Conservation (phyloP, 192 early-diverging fungal genomes). For the Coemansia sp. region DNA sequence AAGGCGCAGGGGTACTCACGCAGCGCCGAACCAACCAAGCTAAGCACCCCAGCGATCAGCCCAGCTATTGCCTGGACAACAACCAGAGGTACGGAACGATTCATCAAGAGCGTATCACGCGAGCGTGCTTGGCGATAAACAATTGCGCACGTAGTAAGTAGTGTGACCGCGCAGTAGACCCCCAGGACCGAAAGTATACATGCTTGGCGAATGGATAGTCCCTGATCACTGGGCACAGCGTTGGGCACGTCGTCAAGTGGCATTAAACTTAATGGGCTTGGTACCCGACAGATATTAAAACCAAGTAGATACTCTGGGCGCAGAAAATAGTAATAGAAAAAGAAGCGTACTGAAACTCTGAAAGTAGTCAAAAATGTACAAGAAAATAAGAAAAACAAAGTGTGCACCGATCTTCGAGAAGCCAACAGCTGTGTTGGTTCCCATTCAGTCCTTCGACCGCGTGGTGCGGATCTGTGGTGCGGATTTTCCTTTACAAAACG, state of each 20-base stretch:
- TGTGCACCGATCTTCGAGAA: background rate
- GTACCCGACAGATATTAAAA: background rate
- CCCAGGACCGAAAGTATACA: conserved; percentile 17
- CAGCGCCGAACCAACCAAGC: conserved; percentile 26
- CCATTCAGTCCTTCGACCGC: conserved; percentile 1
- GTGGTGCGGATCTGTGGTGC: background rate
- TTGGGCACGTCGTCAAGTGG: background rate
- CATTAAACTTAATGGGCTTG: background rate
- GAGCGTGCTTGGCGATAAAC: conserved; percentile 19
- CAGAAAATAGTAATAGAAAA: background rate
- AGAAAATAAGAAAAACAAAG: background rate
- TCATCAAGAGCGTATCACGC: conserved; percentile 21
- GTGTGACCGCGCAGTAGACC: conserved; percentile 18
- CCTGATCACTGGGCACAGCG: background rate
- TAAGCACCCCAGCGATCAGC: conserved; percentile 9
- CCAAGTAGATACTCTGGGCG: background rate
- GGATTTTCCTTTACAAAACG: background rate
- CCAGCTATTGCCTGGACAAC: conserved; percentile 21
- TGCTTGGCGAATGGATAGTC: conserved; percentile 15
- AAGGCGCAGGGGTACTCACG: conserved; percentile 29
- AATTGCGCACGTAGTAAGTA: conserved; percentile 21
- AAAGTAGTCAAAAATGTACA: background rate
- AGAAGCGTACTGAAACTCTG: conserved; percentile 7
- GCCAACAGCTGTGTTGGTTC: background rate
- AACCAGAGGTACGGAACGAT: conserved; percentile 26